Percentiles rank a stretch among this genome's conserved stretches.
Evolutionary conservation across 1,284 basidiomycete genomes (phyloP).

Genomic region (Clitocybe nebularis): DNA sequence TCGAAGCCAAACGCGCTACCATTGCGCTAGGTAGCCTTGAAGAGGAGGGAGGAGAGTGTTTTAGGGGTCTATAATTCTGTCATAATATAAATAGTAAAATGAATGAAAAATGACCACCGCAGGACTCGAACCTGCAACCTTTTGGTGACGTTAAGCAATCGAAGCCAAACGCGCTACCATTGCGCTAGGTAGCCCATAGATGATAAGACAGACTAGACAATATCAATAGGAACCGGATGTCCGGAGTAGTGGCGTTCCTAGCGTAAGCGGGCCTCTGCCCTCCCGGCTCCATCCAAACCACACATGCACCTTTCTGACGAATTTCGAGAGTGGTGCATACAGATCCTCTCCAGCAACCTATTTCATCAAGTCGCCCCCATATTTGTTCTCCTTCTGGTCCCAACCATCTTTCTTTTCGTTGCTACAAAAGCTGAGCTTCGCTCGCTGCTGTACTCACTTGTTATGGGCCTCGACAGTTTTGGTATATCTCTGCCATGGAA

Average conservation of each 20-base stretch:
- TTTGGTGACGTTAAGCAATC: slow-evolving; percentile 66
- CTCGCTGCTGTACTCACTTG: slow-evolving; percentile 31
- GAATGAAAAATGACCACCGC: slow-evolving; percentile 54
- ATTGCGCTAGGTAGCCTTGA: slow-evolving; percentile 72
- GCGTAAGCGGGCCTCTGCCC: neutral
- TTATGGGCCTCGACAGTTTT: slow-evolving; percentile 57
- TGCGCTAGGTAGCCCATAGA: slow-evolving; percentile 71
- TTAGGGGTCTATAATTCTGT: too few relatives aligned
- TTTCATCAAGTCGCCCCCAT: slow-evolving; percentile 56
- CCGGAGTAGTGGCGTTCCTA: too few relatives aligned
- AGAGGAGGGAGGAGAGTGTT: slow-evolving; percentile 65
- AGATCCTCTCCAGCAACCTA: slow-evolving; percentile 26
- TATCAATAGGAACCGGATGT: too few relatives aligned
- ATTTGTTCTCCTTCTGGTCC: slow-evolving; percentile 48
- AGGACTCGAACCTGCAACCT: slow-evolving; percentile 89
- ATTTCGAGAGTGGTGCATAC: slow-evolving; percentile 25
- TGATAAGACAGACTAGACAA: slow-evolving; percentile 59
- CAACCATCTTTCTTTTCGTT: slow-evolving; percentile 43
- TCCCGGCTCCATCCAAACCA: slow-evolving; percentile 10
- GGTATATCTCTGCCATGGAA: slow-evolving; percentile 55
- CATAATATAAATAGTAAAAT: neutral
- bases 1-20: slow-evolving; percentile 89
- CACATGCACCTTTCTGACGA: slow-evolving; percentile 34
- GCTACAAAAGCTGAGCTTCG: slow-evolving; percentile 27
- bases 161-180: slow-evolving; percentile 89